A percentile compares a stretch with the other conserved stretches of the same genome.
Conservation (phyloP, 1,284 basidiomycete species). For the Caloboletus firmus region DNA sequence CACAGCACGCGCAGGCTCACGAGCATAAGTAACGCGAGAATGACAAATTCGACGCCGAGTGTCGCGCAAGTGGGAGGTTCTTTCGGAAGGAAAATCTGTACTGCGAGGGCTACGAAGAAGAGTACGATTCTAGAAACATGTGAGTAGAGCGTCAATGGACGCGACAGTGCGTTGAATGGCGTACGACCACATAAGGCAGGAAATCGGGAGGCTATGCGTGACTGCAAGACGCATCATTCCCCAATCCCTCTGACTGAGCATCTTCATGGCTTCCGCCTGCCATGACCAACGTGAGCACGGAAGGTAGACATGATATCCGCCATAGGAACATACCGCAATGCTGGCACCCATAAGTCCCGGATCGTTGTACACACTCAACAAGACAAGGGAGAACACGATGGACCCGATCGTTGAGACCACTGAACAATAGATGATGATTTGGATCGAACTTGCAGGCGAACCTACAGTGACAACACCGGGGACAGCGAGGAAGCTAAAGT, state of each 20-base stretch:
- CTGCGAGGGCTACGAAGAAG: conserved; percentile 14
- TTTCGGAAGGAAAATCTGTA: conserved; percentile 12
- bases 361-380: conserved; percentile 20
- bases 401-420: conserved; percentile 16
- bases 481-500: conserved; percentile 23
- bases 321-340: conserved; percentile 7
- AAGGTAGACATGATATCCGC: no score
- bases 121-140: conserved; percentile 10
- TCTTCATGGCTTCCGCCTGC: conserved; percentile 9
- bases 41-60: conserved; percentile 5
- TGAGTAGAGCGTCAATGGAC: not conserved
- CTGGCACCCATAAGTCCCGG: conserved; percentile 7
- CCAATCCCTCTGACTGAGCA: conserved; percentile 1
- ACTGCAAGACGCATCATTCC: conserved; percentile 13
- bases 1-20: conserved; percentile 4
- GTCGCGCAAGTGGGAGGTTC: not conserved
- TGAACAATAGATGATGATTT: conserved; percentile 21
- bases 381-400: conserved; percentile 16
- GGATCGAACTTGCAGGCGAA: not conserved
- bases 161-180: not conserved
- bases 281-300: not conserved
- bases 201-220: conserved; percentile 15
- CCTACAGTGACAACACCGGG: conserved; percentile 2
- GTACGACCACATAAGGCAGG: conserved; percentile 21
- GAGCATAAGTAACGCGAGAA: conserved; percentile 4